phyloP scores from a whole-genome alignment of 139 green algal genomes.

The Closterium sp. region DNA sequence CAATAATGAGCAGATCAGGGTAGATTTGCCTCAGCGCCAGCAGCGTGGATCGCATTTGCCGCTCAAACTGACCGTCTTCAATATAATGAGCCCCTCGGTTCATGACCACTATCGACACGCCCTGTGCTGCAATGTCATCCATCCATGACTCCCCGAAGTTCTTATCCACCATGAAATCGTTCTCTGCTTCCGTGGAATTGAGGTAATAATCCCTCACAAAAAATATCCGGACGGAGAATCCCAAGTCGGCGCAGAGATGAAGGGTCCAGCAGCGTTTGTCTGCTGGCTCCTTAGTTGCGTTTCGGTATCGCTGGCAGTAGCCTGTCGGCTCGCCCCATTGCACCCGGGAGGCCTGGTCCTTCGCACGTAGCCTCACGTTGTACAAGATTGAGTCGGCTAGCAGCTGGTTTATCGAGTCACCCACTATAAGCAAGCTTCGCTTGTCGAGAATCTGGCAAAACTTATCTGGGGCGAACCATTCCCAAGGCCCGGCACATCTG shows the following conservation, averaged over 20 bases:
- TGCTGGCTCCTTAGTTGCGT: neutral
- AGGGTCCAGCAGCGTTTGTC: neutral
- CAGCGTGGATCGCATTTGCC: neutral
- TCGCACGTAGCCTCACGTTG: neutral
- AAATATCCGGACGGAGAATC: neutral
- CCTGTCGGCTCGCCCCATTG: neutral
- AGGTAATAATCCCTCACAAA: neutral
- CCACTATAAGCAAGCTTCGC: neutral
- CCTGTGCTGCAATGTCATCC: neutral
- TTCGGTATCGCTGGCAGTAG: neutral
- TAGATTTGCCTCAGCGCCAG: neutral
- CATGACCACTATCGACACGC: neutral
- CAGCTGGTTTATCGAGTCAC: neutral
- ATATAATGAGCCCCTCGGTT: neutral
- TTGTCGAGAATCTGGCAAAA: neutral
- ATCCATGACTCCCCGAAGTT: neutral
- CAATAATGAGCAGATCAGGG: neutral
- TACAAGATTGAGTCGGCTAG: neutral
- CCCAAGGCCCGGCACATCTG: neutral
- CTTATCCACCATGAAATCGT: neutral
- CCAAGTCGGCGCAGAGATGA: neutral
- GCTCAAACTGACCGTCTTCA: neutral
- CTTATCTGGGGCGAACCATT: neutral
- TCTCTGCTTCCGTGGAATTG: neutral
- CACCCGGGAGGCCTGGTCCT: neutral